A percentile compares a stretch with the other conserved stretches of the same genome.
Evolutionary conservation across 2,329 filamentous ascomycete genomes (phyloP).

Genomic region (Aureobasidium vineae): DNA sequence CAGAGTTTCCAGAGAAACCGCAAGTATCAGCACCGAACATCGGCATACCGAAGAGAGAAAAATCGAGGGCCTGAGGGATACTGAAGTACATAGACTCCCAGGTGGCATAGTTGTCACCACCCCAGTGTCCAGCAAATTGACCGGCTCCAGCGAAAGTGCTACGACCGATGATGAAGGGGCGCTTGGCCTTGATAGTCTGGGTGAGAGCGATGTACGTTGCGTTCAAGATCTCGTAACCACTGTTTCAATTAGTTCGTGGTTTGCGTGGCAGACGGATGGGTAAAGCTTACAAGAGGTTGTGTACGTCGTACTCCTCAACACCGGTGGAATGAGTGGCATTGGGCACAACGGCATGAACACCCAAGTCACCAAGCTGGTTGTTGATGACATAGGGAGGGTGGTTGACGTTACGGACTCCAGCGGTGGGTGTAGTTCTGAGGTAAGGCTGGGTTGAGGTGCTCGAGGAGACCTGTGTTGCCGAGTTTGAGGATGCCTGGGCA

Average conservation of each 20-base stretch:
- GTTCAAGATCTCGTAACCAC: slow-evolving; percentile 69
- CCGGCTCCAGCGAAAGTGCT: slow-evolving; percentile 78
- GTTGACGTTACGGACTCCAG: slow-evolving; percentile 65
- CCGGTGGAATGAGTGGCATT: slow-evolving; percentile 76
- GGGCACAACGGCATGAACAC: slow-evolving; percentile 69
- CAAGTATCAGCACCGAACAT: slow-evolving; percentile 73
- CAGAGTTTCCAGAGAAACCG: slow-evolving; percentile 66
- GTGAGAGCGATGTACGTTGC: slow-evolving; percentile 72
- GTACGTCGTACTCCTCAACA: slow-evolving; percentile 71
- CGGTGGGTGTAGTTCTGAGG: slow-evolving; percentile 59
- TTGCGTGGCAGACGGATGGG: neutral
- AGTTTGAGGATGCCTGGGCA: slow-evolving; percentile 36
- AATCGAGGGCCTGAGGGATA: slow-evolving; percentile 74
- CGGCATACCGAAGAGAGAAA: slow-evolving; percentile 70
- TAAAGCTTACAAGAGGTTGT: slow-evolving; percentile 61
- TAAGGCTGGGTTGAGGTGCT: slow-evolving; percentile 45
- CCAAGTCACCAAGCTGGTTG: slow-evolving; percentile 69
- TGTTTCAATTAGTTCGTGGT: neutral
- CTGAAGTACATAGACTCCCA: slow-evolving; percentile 74
- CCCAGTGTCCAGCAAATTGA: slow-evolving; percentile 77
- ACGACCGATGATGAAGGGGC: slow-evolving; percentile 81
- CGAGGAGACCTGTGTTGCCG: slow-evolving; percentile 31
- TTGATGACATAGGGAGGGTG: slow-evolving; percentile 75
- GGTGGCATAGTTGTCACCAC: slow-evolving; percentile 64
- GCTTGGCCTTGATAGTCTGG: slow-evolving; percentile 61